Evolutionary conservation across 805 yeast genomes (phyloP).

Genomic region (Kluyveromyces wickerhamii): DNA sequence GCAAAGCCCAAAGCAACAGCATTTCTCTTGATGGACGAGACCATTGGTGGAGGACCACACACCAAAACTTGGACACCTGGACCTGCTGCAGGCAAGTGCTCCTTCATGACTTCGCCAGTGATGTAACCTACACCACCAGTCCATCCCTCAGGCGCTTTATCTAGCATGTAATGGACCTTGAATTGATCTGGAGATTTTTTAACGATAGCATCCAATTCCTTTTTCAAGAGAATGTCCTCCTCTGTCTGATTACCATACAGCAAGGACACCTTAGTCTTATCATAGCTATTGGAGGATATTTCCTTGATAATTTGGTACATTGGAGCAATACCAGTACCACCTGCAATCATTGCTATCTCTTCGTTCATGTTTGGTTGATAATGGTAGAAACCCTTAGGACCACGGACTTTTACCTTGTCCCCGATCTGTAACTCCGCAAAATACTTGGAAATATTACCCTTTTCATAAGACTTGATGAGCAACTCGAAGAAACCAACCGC

Average conservation of each 20-base stretch:
- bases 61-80: slow-evolving; percentile 50
- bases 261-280: slow-evolving; percentile 65
- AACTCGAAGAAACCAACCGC: slow-evolving; percentile 77
- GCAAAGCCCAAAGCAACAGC: slow-evolving; percentile 66
- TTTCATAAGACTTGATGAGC: slow-evolving; percentile 76
- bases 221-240: slow-evolving; percentile 71
- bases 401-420: slow-evolving; percentile 67
- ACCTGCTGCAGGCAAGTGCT: slow-evolving; percentile 56
- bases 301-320: slow-evolving; percentile 90
- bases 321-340: slow-evolving; percentile 95
- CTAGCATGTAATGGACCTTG: slow-evolving; percentile 64
- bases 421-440: slow-evolving; percentile 70
- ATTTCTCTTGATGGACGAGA: slow-evolving; percentile 72
- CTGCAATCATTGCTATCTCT: slow-evolving; percentile 83
- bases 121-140: slow-evolving; percentile 71
- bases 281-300: slow-evolving; percentile 66
- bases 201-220: slow-evolving; percentile 66
- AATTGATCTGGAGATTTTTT: slow-evolving; percentile 50
- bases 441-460: slow-evolving; percentile 74
- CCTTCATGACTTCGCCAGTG: slow-evolving; percentile 62
- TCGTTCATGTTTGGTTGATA: slow-evolving; percentile 73
- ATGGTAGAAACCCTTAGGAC: slow-evolving; percentile 86
- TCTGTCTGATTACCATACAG: slow-evolving; percentile 76
- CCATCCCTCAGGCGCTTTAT: slow-evolving; percentile 63
- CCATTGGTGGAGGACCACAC: slow-evolving; percentile 95